Evolutionary conservation across 83 land plant species (phyloP).

Genomic region (Thuja plicata): DNA sequence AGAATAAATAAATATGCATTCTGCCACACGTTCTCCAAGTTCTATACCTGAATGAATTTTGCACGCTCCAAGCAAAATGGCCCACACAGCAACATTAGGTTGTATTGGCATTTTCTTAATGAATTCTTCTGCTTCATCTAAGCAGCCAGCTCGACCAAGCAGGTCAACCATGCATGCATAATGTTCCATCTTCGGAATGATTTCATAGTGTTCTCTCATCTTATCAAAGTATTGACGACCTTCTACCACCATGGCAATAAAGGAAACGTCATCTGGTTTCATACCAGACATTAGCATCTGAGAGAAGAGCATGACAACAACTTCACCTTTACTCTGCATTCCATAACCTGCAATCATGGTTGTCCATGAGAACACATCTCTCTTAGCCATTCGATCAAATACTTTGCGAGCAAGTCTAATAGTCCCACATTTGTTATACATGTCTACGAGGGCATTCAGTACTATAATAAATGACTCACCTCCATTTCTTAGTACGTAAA

Average conservation of each 20-base stretch:
- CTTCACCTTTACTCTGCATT: slow-evolving; percentile 20
- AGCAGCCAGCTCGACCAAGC: slow-evolving; percentile 46
- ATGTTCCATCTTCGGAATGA: slow-evolving; percentile 38
- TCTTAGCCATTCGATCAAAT: slow-evolving; percentile 45
- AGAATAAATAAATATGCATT: no score
- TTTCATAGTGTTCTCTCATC: no score
- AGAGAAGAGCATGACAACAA: slow-evolving; percentile 33
- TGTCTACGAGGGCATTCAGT: slow-evolving; percentile 41
- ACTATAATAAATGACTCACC: slow-evolving; percentile 18
- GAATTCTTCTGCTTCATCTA: slow-evolving; percentile 33
- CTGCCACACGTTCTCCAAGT: slow-evolving; percentile 29
- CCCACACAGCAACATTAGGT: slow-evolving; percentile 55
- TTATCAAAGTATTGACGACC: slow-evolving; percentile 29
- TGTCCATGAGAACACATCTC: slow-evolving; percentile 55
- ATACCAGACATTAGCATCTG: slow-evolving; percentile 38
- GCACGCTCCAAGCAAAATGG: slow-evolving; percentile 36
- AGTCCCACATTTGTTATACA: slow-evolving; percentile 32
- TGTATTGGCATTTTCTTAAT: slow-evolving; percentile 41
- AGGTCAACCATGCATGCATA: slow-evolving; percentile 59
- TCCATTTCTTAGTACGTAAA: slow-evolving; percentile 26
- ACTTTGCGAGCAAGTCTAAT: slow-evolving; percentile 23
- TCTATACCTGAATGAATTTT: slow-evolving; percentile 28
- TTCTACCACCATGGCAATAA: slow-evolving; percentile 31
- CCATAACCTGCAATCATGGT: slow-evolving; percentile 41
- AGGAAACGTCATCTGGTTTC: slow-evolving; percentile 35